Base-by-base conservation (phyloP, 805 yeast species). In the Cyberlindnera maritima region DNA sequence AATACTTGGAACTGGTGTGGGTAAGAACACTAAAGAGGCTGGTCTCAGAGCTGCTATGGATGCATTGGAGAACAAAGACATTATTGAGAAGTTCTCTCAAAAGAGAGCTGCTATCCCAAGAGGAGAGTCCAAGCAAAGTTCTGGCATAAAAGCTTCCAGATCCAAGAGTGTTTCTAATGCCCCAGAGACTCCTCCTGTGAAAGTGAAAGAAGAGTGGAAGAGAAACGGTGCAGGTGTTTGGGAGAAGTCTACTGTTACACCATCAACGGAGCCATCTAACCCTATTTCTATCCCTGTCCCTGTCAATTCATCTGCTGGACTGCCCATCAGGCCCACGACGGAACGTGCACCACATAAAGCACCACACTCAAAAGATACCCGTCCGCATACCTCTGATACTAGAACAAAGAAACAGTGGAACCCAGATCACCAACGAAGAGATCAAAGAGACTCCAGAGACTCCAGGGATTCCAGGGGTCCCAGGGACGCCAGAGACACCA, bases 11-110 rank as follows among this genome's bases (percentile, higher is more conserved):
- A 66, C 64, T 3, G 98, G 97, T 4, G 68, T 65, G 7, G 98
- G 88, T 2, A 72, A 76, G 20, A 83, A 79, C 51, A 69, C 74
- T 3, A 87, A 85, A 62, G 83, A 80, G 25, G 98, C 97, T 0
- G 94, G 96, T 0, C 64, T 79, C 19, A 71, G 84, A 46, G 97
- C 97, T 0, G 99, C 99, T 0, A 84, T 83, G 82, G 70, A 72
- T 43, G 96, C 92, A 0, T 68, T 92, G 39, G 65, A 68, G 11
- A 80, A 88, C 52, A 76, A 75, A 36, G 69, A 68, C 0, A 47
- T 79, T 26, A 70, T 89, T 39, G 91, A 85, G 50, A 83, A 83
- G 57, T 88, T 77, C 61, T 79, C 80, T 13, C 71, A 72, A 35
- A 49, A 74, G 18, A 70, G 96, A 49, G 74, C 82, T n/a, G 60